Percentiles rank a stretch among this genome's conserved stretches.
Conservation (phyloP, 805 yeast genomes). For the Vanderwaltozyma polyspora region DNA sequence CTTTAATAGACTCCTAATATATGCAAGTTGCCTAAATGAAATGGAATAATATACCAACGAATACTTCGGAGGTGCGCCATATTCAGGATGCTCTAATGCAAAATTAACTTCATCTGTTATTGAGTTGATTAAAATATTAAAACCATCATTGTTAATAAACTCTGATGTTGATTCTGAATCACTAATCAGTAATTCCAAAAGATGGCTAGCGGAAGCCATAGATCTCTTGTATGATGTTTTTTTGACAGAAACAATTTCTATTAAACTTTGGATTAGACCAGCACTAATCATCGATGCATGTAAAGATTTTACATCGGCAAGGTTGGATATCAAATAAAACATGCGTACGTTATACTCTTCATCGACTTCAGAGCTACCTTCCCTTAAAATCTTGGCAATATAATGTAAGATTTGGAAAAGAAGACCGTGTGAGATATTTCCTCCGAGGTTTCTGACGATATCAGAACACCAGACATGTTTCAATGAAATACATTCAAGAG, state of each 20-base stretch:
- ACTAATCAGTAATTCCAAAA: constrained; percentile 37
- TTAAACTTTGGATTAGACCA: constrained; percentile 57
- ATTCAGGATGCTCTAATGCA: constrained; percentile 48
- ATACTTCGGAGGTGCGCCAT: constrained; percentile 45
- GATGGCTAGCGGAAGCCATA: constrained; percentile 51
- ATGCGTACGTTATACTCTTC: constrained; percentile 39
- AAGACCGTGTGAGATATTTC: constrained; percentile 77
- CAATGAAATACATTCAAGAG: constrained; percentile 58
- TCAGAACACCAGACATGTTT: constrained; percentile 67
- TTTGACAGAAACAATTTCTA: constrained; percentile 46
- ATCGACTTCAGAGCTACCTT: constrained; percentile 31
- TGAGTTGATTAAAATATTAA: constrained; percentile 46
- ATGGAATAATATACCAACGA: constrained; percentile 41
- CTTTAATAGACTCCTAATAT: constrained; percentile 49
- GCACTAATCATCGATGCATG: constrained; percentile 55
- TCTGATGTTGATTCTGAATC: constrained; percentile 43
- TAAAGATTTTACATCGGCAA: constrained; percentile 46
- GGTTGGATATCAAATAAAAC: constrained; percentile 52
- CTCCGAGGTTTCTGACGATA: constrained; percentile 65
- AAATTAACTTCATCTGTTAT: constrained; percentile 53
- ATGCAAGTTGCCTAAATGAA: constrained; percentile 48
- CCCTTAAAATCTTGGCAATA: constrained; percentile 41
- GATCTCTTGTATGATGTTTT: constrained; percentile 44
- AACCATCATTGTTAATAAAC: constrained; percentile 60
- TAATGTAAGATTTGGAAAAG: constrained; percentile 60